Conservation (phyloP, 495 filamentous ascomycete species). For the Chaetomium fimeti region DNA sequence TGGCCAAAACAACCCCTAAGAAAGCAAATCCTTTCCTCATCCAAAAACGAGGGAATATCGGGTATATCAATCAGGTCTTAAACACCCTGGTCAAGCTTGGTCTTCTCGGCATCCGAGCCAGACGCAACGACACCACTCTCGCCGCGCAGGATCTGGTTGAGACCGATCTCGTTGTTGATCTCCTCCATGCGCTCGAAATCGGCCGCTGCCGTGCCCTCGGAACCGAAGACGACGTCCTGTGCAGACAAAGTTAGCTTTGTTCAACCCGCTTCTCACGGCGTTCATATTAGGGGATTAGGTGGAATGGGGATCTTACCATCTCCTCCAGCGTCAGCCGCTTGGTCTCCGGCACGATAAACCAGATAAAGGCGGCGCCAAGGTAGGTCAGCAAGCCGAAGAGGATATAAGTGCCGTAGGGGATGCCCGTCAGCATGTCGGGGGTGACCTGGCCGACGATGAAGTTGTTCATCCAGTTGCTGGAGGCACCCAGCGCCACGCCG, state of each 20-base stretch:
- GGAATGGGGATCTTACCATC: constrained; percentile 45
- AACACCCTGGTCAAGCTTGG: constrained; percentile 17
- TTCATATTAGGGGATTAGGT: constrained; percentile 10
- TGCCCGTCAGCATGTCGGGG: constrained; percentile 67
- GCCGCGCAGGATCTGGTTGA: constrained; percentile 45
- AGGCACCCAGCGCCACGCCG: constrained; percentile 69
- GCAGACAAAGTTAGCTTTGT: constrained; percentile 37
- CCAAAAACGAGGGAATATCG: background rate
- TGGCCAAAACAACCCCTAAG: background rate
- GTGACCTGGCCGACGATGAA: constrained; percentile 68
- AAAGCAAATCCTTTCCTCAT: background rate
- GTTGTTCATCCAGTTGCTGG: constrained; percentile 57
- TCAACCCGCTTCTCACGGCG: no score
- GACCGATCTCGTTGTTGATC: constrained; percentile 70
- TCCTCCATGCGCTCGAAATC: constrained; percentile 70
- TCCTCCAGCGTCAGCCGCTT: constrained; percentile 61
- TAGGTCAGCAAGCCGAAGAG: constrained; percentile 73
- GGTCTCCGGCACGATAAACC: constrained; percentile 72
- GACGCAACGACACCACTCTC: constrained; percentile 25
- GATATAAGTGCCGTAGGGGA: constrained; percentile 76
- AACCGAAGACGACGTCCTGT: constrained; percentile 73
- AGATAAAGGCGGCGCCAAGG: constrained; percentile 68
- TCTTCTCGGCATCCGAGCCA: constrained; percentile 31
- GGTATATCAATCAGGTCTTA: constrained; percentile 1
- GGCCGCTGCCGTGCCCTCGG: constrained; percentile 64